Evolutionary conservation across 2,329 filamentous ascomycete species (phyloP).

Genomic region (Ophiostoma angusticollis): DNA sequence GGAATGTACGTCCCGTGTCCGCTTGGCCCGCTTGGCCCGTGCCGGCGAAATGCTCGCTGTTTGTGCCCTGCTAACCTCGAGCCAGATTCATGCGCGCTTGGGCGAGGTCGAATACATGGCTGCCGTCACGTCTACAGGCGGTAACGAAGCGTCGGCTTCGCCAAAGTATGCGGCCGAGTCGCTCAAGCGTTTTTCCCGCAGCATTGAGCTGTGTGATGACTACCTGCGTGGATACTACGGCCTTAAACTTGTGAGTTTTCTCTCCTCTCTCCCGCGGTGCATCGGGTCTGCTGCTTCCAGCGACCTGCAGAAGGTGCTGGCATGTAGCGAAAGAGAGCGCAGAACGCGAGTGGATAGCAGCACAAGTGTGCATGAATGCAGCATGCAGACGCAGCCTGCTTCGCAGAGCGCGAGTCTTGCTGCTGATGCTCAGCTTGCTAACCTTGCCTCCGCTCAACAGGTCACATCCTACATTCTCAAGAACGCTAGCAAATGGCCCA

Average conservation of each 20-base stretch:
- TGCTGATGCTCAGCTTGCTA: not conserved
- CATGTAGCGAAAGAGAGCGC: too few relatives aligned
- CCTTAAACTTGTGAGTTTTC: slow-evolving; percentile 55
- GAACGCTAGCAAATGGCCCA: slow-evolving; percentile 29
- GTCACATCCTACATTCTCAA: slow-evolving; percentile 37
- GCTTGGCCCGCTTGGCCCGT: not conserved
- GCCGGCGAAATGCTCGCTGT: not conserved
- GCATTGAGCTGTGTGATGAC: slow-evolving; percentile 84
- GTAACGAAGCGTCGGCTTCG: slow-evolving; percentile 25
- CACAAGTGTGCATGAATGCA: too few relatives aligned
- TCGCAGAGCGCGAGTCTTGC: too few relatives aligned
- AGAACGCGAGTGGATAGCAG: too few relatives aligned
- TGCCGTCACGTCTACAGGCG: slow-evolving; percentile 28
- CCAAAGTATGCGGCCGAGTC: slow-evolving; percentile 54
- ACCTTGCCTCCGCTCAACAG: slow-evolving; percentile 19
- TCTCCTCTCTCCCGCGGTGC: too few relatives aligned
- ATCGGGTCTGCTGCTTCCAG: too few relatives aligned
- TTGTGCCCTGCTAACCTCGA: not conserved
- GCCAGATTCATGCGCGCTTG: slow-evolving; percentile 68
- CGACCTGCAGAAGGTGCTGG: too few relatives aligned
- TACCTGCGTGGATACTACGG: slow-evolving; percentile 91
- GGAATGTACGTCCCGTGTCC: slow-evolving; percentile 58
- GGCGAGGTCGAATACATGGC: slow-evolving; percentile 74
- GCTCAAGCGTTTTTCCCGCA: slow-evolving; percentile 74
- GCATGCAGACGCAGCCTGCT: too few relatives aligned